Conservation (phyloP, 345 rosid species). For the Rhodamnia rubescens region DNA sequence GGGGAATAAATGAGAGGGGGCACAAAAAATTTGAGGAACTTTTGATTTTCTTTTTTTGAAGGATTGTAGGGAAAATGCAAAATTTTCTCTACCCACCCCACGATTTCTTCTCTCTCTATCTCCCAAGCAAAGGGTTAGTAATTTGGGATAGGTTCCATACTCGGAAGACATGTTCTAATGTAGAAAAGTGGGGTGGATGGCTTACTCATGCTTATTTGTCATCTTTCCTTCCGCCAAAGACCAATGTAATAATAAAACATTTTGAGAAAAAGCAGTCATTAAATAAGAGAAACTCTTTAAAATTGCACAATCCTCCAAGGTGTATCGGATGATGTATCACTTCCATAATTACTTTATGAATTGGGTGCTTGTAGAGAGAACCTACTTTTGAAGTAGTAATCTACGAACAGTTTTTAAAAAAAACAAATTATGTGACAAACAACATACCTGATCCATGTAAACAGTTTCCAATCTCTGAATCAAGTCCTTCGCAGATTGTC, state of each 20-base stretch:
- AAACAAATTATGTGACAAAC: neutral
- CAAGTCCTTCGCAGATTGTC: conserved; percentile 71
- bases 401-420: neutral
- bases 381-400: neutral
- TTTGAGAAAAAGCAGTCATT: neutral
- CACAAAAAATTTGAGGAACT: neutral
- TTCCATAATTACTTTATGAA: too few species aligned
- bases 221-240: neutral
- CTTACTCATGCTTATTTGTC: neutral
- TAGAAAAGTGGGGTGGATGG: neutral
- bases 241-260: neutral
- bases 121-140: neutral
- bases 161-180: neutral
- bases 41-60: neutral
- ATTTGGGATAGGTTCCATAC: neutral
- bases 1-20: neutral
- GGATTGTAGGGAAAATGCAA: neutral
- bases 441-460: conserved; percentile 68
- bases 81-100: neutral
- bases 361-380: too few species aligned
- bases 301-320: too few species aligned
- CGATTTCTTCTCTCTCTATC: neutral
- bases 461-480: conserved; percentile 49
- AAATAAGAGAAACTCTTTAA: too few species aligned
- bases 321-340: too few species aligned